Conservation (phyloP, 768 basidiomycete species). For the Thelephora ganbajun region DNA sequence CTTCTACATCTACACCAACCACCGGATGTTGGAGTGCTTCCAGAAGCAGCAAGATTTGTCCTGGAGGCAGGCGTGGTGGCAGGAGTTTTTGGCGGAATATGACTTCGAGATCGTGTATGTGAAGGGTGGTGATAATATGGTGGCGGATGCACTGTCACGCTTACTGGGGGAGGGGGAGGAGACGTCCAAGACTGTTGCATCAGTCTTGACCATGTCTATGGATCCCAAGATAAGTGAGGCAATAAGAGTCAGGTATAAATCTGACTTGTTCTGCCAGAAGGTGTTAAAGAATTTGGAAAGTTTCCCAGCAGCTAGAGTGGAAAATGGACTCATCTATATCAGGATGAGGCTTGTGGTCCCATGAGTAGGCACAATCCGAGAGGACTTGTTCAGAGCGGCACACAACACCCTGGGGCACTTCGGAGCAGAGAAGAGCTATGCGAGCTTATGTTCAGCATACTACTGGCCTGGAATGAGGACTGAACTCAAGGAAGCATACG, state of each 20-base stretch:
- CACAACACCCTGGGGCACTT: constrained; percentile 12
- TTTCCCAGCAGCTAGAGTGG: neutral
- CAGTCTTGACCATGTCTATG: neutral
- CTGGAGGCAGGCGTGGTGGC: constrained; percentile 22
- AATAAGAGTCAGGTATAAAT: constrained; percentile 3
- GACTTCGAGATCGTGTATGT: constrained; percentile 23
- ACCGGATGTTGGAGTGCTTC: constrained; percentile 23
- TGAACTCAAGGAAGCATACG: constrained; percentile 17
- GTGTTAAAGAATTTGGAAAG: neutral
- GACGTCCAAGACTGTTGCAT: no score
- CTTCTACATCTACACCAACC: constrained; percentile 22
- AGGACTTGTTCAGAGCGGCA: constrained; percentile 8
- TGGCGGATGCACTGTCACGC: constrained; percentile 27
- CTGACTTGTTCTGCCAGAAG: constrained; percentile 6
- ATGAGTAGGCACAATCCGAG: constrained; percentile 1
- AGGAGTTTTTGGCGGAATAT: constrained; percentile 24
- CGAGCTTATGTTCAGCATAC: constrained; percentile 5
- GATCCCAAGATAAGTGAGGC: neutral
- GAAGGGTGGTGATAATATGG: constrained; percentile 22
- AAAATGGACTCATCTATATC: constrained; percentile 9
- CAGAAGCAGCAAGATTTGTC: constrained; percentile 19
- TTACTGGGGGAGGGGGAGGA: constrained; percentile 5
- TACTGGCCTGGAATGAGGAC: constrained; percentile 19
- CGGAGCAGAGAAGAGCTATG: constrained; percentile 11
- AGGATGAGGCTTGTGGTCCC: constrained; percentile 13